Base-by-base conservation (phyloP, 2,329 filamentous ascomycete species). In the Esteya vermicola region DNA sequence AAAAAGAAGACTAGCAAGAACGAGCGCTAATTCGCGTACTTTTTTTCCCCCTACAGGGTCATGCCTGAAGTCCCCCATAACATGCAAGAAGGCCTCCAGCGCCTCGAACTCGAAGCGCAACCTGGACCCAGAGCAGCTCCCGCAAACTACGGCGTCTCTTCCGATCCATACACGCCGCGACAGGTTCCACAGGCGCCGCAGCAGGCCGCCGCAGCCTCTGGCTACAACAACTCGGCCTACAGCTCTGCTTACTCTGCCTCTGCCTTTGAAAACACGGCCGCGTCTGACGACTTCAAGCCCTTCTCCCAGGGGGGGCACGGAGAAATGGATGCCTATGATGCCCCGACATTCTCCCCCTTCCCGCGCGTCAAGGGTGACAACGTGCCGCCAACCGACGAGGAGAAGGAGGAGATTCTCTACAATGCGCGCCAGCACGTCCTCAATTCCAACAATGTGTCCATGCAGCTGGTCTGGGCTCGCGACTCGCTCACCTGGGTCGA, bases 51-150 rank as follows among this genome's bases (percentile, higher is more conserved):
- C 47, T 56, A 50, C 60, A 93, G 85, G 66, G 77, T 93, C 54
- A 94, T 89, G 78, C 84, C 85, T 57, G 86, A 95, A 69, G 86
- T 95, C 49, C 85, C 89, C 50, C 83, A 89, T 62, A 89, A 94
- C 62, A 95, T 98, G 75, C 86, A 94, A 64, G 81, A 93, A 54
- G 89, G 84, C 61, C 74, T 98, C 49, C 83, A 89, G 54, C 80
- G 88, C 59, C 76, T 98, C 65, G 88, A 95, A 68, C 70, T 86
- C 45, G 79, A 86, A 65, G 81, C 81, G 45, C 63, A 60, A 64
- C 71, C 65, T 61, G 42, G 25, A 26, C 10, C 36, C 36, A 27
- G 26, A 19, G 36, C 20, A 9, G 12, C 18, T 12, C 10, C 33
- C 21, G 14, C 23, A 9, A 27, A 27, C 34, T 16, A 19, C 22